Conservation (phyloP, 345 rosid species). For the Acer saccharum region DNA sequence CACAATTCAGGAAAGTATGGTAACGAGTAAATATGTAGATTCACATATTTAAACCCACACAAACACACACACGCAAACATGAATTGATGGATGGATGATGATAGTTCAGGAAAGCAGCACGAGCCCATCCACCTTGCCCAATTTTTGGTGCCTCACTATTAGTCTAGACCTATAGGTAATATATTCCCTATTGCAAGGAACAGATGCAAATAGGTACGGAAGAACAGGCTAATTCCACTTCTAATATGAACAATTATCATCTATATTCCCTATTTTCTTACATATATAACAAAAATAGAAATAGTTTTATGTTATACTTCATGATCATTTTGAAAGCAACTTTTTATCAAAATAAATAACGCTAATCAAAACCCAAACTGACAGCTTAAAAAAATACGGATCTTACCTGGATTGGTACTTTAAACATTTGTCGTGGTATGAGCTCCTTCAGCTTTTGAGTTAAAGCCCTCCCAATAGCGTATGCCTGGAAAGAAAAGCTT, state of each 20-base stretch:
- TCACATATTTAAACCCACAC: neutral
- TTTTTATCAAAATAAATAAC: neutral
- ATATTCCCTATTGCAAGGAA: neutral
- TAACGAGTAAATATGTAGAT: neutral
- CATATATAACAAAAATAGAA: neutral
- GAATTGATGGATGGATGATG: neutral
- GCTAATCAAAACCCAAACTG: neutral
- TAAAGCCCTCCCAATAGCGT: constrained; percentile 91
- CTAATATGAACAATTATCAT: neutral
- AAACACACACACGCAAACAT: neutral
- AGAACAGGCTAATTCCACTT: neutral
- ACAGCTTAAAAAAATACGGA: constrained; percentile 1
- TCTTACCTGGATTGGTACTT: constrained; percentile 95
- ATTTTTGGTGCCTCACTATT: neutral
- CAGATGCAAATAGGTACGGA: neutral
- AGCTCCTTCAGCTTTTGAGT: constrained; percentile 96
- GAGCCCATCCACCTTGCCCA: neutral
- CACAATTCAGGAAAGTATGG: neutral
- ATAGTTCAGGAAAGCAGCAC: neutral
- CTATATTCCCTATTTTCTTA: neutral
- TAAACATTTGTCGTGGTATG: constrained; percentile 97
- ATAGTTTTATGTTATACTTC: neutral
- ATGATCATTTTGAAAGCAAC: neutral
- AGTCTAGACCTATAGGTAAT: neutral
- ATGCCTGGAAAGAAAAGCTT: constrained; percentile 66